Evolutionary conservation across 352 stramenopile genomes (phyloP).

Genomic region (Ochromonadaceae sp.): DNA sequence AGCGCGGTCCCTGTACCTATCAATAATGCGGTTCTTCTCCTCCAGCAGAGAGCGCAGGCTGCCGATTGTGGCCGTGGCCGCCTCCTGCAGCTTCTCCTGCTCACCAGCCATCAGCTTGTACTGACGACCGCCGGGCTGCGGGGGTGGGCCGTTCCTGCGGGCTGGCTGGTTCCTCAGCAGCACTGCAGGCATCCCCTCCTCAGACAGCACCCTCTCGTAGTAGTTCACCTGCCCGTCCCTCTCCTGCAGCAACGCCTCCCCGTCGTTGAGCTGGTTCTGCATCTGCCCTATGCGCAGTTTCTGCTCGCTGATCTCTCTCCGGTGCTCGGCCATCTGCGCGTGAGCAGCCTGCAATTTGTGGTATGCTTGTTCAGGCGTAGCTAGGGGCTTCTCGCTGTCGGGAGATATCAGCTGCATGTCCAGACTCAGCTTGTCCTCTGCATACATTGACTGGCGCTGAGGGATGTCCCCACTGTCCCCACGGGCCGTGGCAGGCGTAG

Average conservation of each 20-base stretch:
- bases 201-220: conserved; percentile 4
- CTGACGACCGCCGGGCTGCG: not conserved
- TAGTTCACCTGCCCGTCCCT: not conserved
- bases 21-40: conserved; percentile 25
- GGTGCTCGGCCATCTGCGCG: too few relatives aligned
- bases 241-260: not conserved
- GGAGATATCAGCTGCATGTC: too few relatives aligned
- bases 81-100: conserved; percentile 23
- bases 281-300: not conserved
- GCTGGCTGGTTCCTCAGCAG: too few relatives aligned
- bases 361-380: too few relatives aligned
- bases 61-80: conserved; percentile 20
- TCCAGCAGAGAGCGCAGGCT: conserved; percentile 15
- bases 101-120: conserved; percentile 14
- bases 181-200: not conserved
- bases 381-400: too few relatives aligned
- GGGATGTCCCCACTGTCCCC: too few relatives aligned
- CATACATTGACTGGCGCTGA: too few relatives aligned
- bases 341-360: too few relatives aligned
- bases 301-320: not conserved
- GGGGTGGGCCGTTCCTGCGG: too few relatives aligned
- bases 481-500: too few relatives aligned
- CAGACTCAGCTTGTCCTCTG: too few relatives aligned
- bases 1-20: conserved; percentile 15
- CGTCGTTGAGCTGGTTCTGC: conserved; percentile 16